These are phyloP conservation scores for Rubus idaeus DNA, from an alignment of 306 rosid genomes.

Conservation along the genomic window DNA sequence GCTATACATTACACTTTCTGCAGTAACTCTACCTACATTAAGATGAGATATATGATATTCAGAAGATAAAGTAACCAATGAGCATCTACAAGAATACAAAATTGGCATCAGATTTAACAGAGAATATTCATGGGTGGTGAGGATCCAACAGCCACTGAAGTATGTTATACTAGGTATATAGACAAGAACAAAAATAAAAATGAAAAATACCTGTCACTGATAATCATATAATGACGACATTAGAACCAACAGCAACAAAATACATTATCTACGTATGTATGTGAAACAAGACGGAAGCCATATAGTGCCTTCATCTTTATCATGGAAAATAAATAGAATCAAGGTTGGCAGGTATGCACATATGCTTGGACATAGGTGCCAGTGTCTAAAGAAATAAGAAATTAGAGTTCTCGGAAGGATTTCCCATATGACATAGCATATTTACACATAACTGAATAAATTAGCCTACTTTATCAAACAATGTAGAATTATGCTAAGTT, in stretches of 20 bases:
- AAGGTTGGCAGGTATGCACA: background rate
- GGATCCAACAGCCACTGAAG: background rate
- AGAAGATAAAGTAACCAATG: slow-evolving; percentile 10
- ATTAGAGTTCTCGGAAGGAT: background rate
- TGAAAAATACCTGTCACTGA: background rate
- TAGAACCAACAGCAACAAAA: background rate
- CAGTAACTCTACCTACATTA: slow-evolving; percentile 78
- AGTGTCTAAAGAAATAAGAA: background rate
- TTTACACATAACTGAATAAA: background rate
- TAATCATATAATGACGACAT: background rate
- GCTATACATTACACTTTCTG: slow-evolving; percentile 91
- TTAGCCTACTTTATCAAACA: background rate
- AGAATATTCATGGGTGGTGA: background rate
- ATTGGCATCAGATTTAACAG: background rate
- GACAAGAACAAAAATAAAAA: background rate
- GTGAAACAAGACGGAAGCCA: background rate
- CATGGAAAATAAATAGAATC: background rate
- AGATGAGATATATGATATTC: slow-evolving; percentile 11
- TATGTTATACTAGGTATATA: background rate
- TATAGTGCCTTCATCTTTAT: background rate
- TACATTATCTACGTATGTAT: background rate
- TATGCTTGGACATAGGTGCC: background rate
- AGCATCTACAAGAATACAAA: slow-evolving; percentile 7
- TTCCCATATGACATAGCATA: background rate
- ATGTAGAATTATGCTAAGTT: background rate